Evolutionary conservation across 805 yeast species (phyloP).

Genomic region (Metschnikowia baotianmanensis): DNA sequence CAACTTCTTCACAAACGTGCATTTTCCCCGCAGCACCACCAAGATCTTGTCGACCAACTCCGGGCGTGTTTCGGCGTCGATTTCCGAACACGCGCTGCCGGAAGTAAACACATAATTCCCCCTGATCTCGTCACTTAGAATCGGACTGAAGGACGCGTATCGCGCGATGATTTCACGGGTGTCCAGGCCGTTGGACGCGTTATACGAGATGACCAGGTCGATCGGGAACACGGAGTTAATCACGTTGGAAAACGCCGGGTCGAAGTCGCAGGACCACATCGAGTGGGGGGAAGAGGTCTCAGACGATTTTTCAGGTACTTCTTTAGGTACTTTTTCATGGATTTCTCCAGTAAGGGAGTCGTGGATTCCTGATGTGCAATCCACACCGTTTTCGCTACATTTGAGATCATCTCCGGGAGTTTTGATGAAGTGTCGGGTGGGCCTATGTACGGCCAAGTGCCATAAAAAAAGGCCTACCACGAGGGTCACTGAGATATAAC

Average conservation of each 20-base stretch:
- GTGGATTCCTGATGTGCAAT: too few relatives aligned
- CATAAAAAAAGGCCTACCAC: too few relatives aligned
- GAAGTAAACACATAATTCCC: conserved; percentile 29
- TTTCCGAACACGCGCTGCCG: conserved; percentile 28
- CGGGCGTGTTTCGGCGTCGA: conserved; percentile 10
- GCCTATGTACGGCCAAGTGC: too few relatives aligned
- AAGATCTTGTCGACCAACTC: conserved; percentile 25
- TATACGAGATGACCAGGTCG: conserved; percentile 34
- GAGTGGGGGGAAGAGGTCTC: not conserved
- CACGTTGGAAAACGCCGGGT: conserved; percentile 20
- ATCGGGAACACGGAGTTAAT: conserved; percentile 43
- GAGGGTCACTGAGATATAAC: too few relatives aligned
- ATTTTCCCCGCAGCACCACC: conserved; percentile 43
- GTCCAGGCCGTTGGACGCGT: conserved; percentile 18
- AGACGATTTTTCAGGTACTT: too few relatives aligned
- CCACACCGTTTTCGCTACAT: not conserved
- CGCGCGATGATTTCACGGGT: conserved; percentile 28
- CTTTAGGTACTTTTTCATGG: too few relatives aligned
- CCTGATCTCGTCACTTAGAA: conserved; percentile 25
- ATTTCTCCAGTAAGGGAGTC: too few relatives aligned
- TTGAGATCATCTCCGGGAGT: too few relatives aligned
- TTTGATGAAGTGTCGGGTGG: too few relatives aligned
- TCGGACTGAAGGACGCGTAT: conserved; percentile 43
- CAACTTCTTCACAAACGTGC: conserved; percentile 55
- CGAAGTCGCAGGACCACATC: conserved; percentile 7